A percentile compares a stretch with the other conserved stretches of the same genome.
These are phyloP conservation scores for Penicillium coprophilum DNA, from an alignment of 495 filamentous ascomycete species.

Conservation along the genomic window DNA sequence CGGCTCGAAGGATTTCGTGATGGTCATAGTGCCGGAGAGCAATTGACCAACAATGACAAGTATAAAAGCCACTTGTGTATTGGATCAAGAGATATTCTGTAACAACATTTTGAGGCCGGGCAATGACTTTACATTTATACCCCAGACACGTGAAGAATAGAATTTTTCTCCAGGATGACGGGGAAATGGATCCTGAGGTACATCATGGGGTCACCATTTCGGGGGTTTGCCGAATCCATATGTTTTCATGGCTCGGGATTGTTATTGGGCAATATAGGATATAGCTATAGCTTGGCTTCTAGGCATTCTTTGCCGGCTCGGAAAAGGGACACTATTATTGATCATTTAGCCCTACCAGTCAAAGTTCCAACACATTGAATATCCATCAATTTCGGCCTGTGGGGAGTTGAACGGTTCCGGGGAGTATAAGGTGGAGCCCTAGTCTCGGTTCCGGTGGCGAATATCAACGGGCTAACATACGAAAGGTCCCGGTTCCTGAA, in stretches of 20 bases:
- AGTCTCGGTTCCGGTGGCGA: conserved; percentile 13
- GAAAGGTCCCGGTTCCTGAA: not conserved
- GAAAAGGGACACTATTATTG: not conserved
- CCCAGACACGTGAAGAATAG: conserved; percentile 4
- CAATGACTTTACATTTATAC: conserved; percentile 10
- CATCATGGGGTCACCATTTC: not conserved
- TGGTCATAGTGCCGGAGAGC: not conserved
- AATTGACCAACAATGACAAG: not conserved
- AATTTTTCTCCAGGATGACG: conserved; percentile 4
- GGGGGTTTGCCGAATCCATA: not conserved
- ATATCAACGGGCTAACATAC: not conserved
- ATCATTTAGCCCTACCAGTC: not conserved
- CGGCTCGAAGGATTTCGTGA: conserved; percentile 2
- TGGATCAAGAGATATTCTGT: not conserved
- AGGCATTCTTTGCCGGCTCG: not conserved
- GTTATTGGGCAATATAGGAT: not conserved
- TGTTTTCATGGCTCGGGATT: not conserved
- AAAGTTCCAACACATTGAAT: no score
- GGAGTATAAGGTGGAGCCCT: not conserved
- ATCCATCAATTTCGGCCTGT: not conserved
- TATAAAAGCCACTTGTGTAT: not conserved
- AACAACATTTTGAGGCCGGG: not conserved
- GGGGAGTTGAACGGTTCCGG: not conserved
- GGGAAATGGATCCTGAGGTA: not conserved
- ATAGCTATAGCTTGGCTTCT: not conserved